These are phyloP conservation scores for Rachicladosporium sp. DNA, from an alignment of 2,329 filamentous ascomycete genomes.

Conservation along the genomic window DNA sequence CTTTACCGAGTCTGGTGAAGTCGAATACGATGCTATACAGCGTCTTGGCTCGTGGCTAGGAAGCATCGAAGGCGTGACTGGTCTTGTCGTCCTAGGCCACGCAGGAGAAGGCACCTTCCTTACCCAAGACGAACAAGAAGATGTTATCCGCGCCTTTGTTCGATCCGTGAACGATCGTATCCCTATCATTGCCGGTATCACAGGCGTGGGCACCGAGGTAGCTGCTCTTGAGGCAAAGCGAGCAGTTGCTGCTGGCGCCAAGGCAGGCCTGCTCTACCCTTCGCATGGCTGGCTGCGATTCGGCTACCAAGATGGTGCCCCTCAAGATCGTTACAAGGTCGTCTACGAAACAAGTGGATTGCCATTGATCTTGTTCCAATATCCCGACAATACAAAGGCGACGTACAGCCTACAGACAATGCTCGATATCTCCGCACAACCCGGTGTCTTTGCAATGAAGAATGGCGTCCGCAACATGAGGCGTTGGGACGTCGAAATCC, in stretches of 20 bases:
- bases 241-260: slow-evolving; percentile 38
- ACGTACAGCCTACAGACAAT: slow-evolving; percentile 41
- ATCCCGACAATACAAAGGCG: slow-evolving; percentile 39
- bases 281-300: slow-evolving; percentile 45
- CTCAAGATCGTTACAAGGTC: slow-evolving; percentile 39
- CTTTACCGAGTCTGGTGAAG: slow-evolving; percentile 36
- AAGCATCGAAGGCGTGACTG: slow-evolving; percentile 39
- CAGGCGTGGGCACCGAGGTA: slow-evolving; percentile 41
- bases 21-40: slow-evolving; percentile 42
- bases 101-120: slow-evolving; percentile 44
- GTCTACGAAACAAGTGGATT: slow-evolving; percentile 39
- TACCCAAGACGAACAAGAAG: slow-evolving; percentile 37
- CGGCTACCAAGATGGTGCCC: slow-evolving; percentile 41
- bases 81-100: slow-evolving; percentile 42
- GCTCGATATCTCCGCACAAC: slow-evolving; percentile 40
- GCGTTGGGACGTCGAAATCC: slow-evolving; percentile 45
- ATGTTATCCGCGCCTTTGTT: slow-evolving; percentile 41
- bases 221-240: slow-evolving; percentile 40
- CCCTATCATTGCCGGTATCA: slow-evolving; percentile 43
- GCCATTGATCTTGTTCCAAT: slow-evolving; percentile 43
- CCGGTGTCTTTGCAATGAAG: slow-evolving; percentile 45
- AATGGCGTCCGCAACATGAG: slow-evolving; percentile 46
- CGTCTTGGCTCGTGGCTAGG: slow-evolving; percentile 42
- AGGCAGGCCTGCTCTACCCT: slow-evolving; percentile 41
- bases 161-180: slow-evolving; percentile 39